These are phyloP conservation scores for Leccinum olivaceopallidum DNA, from an alignment of 768 basidiomycete species.

Conservation along the genomic window DNA sequence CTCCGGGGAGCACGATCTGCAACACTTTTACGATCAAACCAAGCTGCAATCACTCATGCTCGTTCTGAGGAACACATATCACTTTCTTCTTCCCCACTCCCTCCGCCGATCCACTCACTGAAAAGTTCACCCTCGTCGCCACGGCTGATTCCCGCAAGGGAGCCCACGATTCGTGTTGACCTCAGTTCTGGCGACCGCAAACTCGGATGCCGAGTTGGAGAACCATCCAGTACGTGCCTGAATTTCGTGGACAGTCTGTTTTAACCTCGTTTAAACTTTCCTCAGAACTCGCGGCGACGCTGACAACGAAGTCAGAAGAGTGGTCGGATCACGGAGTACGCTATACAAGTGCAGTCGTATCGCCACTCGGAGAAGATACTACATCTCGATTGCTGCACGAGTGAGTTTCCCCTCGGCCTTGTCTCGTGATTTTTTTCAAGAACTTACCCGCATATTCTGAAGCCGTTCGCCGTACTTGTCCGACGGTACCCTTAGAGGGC, in stretches of 20 bases:
- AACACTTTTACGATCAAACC: neutral
- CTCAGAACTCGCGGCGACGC: conserved; percentile 1
- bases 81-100: neutral
- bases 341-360: too few species aligned
- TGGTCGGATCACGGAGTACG: conserved; percentile 5
- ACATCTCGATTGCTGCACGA: too few species aligned
- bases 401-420: too few species aligned
- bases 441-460: too few species aligned
- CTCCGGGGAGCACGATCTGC: conserved; percentile 6
- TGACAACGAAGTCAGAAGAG: conserved; percentile 10
- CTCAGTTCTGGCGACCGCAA: conserved; percentile 17
- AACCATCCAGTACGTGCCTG: conserved; percentile 4
- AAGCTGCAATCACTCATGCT: neutral
- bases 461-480: too few species aligned
- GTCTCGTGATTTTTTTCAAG: too few species aligned
- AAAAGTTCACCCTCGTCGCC: neutral
- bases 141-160: neutral
- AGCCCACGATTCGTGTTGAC: conserved; percentile 6
- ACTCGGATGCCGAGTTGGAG: conserved; percentile 11
- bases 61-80: neutral
- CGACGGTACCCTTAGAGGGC: too few species aligned
- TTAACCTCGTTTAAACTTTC: neutral
- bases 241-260: neutral
- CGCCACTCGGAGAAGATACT: neutral
- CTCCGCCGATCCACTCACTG: conserved; percentile 5